Conservation (phyloP, 140 eudicot species). For the Bidens hawaiensis region DNA sequence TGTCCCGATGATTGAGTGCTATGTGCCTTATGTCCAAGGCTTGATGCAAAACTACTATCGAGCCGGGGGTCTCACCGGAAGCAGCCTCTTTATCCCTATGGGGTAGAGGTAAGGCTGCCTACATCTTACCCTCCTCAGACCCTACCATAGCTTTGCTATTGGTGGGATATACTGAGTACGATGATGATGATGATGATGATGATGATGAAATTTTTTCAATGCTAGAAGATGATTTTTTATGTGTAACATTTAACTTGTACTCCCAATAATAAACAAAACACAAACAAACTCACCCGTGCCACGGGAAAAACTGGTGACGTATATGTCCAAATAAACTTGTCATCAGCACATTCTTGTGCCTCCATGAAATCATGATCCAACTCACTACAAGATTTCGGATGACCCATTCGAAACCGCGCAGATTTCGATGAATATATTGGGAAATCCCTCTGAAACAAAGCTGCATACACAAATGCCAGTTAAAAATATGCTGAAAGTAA, state of each 20-base stretch:
- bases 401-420: constrained; percentile 70
- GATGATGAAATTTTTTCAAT: too few relatives aligned
- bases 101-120: too few relatives aligned
- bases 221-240: too few relatives aligned
- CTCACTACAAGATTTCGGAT: constrained; percentile 40
- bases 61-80: too few relatives aligned
- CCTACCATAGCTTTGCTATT: too few relatives aligned
- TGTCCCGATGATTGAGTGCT: too few relatives aligned
- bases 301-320: constrained; percentile 42
- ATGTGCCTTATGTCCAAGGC: too few relatives aligned
- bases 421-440: constrained; percentile 73
- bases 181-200: too few relatives aligned
- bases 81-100: too few relatives aligned
- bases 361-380: constrained; percentile 25
- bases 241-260: background rate
- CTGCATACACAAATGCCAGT: constrained; percentile 31
- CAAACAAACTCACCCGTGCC: background rate
- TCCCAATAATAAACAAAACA: background rate
- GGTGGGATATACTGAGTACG: too few relatives aligned
- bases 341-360: constrained; percentile 44
- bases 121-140: too few relatives aligned
- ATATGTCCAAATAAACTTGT: constrained; percentile 64
- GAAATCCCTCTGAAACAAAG: constrained; percentile 45
- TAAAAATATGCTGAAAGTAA: background rate
- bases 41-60: too few relatives aligned